These are phyloP conservation scores for Tuber umbilicatum DNA, from an alignment of 495 filamentous ascomycete genomes.

Conservation along the genomic window DNA sequence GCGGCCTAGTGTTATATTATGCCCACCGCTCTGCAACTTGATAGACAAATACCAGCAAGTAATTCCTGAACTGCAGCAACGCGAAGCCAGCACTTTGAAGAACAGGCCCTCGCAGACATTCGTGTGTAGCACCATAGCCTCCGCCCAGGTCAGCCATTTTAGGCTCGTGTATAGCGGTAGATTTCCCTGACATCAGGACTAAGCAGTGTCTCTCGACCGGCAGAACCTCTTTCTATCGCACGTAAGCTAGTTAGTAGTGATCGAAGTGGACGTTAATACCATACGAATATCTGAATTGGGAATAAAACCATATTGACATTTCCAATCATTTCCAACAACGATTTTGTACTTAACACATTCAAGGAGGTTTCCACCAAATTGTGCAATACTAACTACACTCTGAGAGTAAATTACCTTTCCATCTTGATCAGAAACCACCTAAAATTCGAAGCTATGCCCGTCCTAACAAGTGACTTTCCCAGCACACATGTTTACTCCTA, in stretches of 20 bases:
- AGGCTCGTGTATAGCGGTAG: background rate
- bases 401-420: constrained; percentile 14
- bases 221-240: constrained; percentile 55
- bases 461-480: background rate
- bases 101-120: constrained; percentile 66
- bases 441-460: background rate
- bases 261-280: constrained; percentile 52
- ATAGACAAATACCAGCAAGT: constrained; percentile 58
- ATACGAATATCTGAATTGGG: background rate
- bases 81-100: constrained; percentile 15
- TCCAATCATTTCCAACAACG: constrained; percentile 46
- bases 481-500: constrained; percentile 51
- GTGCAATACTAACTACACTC: constrained; percentile 16
- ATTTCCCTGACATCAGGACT: background rate
- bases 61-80: background rate
- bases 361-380: constrained; percentile 16
- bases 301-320: constrained; percentile 32
- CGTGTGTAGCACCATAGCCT: constrained; percentile 65
- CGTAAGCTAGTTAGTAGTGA: constrained; percentile 62
- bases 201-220: constrained; percentile 40
- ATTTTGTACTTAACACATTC: constrained; percentile 71
- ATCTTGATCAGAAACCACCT: too few species aligned
- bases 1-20: constrained; percentile 62
- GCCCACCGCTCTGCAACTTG: constrained; percentile 77
- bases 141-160: constrained; percentile 18